Base-by-base conservation (phyloP, 139 green algal genomes). In the Astrephomene gubernaculifera region DNA sequence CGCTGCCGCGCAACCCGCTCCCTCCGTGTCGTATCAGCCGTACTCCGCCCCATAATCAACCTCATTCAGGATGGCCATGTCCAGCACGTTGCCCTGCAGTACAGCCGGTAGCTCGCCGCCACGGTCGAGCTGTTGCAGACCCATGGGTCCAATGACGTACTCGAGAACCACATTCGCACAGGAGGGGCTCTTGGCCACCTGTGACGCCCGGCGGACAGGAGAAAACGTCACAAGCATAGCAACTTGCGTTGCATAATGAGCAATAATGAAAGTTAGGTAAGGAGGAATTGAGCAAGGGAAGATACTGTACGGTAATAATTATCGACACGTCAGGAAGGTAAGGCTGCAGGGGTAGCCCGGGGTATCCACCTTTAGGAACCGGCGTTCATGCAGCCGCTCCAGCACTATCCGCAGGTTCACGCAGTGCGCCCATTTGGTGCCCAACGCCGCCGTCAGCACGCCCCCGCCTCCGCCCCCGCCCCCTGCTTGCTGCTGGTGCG, bases 321-420 rank as follows among this genome's bases (percentile, higher is more conserved):
- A 57, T 57, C 14, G 49, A 57, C 17, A 57, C 49, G 12, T 17
- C 49, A 57, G 49, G 49, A 57, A 17, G 49, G 49, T 17, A 57
- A 57, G 14, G 49, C 49, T 25, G 49, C 49, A 57, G 17, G 49
- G 49, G n/a, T n/a, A n/a, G n/a, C n/a, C n/a, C 17, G 49, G 49
- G 49, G 14, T 12, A 17, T 17, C 12, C 33, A 89, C 86, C 79
- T 80, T 87, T 33, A 90, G 60, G 27, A 79, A 88, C 6, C 91
- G 67, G 53, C 88, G 79, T 2, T 91, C 86, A 5, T 76, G 76
- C 39, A 83, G 24, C 33, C 86, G 49, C 87, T 96, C 91, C 61
- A 98, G 84, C 31, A 96, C 89, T 25, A 99, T 82, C 1, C 96
- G 88, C n/a, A 95, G 95, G 87, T 99, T 99, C 44, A 99, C 95